These are phyloP conservation scores for Lyophyllum atratum DNA, from an alignment of 768 basidiomycete genomes.

Conservation along the genomic window DNA sequence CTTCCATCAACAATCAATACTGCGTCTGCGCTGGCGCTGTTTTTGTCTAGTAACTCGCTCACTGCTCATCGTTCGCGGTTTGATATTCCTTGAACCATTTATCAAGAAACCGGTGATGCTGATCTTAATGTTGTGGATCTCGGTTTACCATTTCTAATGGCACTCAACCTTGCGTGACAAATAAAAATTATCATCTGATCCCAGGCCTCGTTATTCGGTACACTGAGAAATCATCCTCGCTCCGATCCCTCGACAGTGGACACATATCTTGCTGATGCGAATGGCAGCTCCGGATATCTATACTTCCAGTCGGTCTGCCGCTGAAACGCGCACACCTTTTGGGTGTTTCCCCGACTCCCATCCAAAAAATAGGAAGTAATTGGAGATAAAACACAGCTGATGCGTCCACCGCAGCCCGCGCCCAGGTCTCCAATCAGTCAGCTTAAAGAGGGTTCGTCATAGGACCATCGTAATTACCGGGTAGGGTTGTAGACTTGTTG, in stretches of 20 bases:
- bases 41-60: neutral
- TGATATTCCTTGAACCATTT: neutral
- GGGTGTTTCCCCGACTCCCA: neutral
- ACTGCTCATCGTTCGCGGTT: neutral
- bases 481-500: too few species aligned
- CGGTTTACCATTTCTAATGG: neutral
- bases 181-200: slow-evolving; percentile 1
- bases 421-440: neutral
- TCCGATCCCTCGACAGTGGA: neutral
- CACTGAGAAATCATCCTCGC: neutral
- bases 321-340: neutral
- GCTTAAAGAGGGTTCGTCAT: neutral
- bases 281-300: neutral
- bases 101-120: slow-evolving; percentile 1
- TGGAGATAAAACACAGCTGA: neutral
- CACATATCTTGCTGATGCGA: neutral
- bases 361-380: neutral
- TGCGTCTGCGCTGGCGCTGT: neutral
- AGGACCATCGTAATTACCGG: too few species aligned
- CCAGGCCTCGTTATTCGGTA: slow-evolving; percentile 9
- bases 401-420: neutral
- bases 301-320: slow-evolving; percentile 16
- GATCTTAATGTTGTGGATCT: neutral
- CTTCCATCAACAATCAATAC: neutral
- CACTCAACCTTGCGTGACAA: neutral